Percentiles rank a stretch among this genome's conserved stretches.
phyloP scores from a whole-genome alignment of 768 basidiomycete species.

The Amanita exitialis region DNA sequence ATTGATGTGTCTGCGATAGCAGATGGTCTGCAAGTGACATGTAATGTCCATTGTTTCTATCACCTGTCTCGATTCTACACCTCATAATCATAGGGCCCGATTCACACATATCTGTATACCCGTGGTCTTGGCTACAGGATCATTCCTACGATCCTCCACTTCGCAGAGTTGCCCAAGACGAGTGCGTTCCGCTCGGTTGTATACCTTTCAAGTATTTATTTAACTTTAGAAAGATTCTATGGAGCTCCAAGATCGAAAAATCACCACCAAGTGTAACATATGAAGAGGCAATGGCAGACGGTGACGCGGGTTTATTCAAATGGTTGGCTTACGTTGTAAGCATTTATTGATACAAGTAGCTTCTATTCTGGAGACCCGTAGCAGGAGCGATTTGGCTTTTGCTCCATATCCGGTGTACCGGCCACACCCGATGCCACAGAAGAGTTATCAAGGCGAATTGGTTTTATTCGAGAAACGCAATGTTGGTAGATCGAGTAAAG shows the following conservation, averaged over 20 bases:
- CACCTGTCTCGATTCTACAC: constrained; percentile 17
- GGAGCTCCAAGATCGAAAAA: constrained; percentile 70
- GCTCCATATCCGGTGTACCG: constrained; percentile 76
- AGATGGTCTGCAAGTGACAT: constrained; percentile 66
- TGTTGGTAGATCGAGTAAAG: constrained; percentile 18
- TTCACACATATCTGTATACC: constrained; percentile 74
- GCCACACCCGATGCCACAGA: constrained; percentile 79
- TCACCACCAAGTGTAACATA: constrained; percentile 69
- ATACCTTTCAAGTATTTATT: not conserved
- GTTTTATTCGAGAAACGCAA: constrained; percentile 81
- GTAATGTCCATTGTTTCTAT: constrained; percentile 32
- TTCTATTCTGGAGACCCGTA: not conserved
- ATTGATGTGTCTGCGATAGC: constrained; percentile 39
- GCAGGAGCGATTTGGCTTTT: constrained; percentile 84
- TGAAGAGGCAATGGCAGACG: constrained; percentile 58
- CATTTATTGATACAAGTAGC: constrained; percentile 6
- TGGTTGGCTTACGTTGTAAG: constrained; percentile 78
- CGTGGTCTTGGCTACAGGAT: constrained; percentile 74
- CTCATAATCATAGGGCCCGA: constrained; percentile 34
- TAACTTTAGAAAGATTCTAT: constrained; percentile 51
- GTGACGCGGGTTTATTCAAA: constrained; percentile 59
- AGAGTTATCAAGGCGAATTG: constrained; percentile 62
- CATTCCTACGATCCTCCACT: constrained; percentile 76
- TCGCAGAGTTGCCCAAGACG: constrained; percentile 18
- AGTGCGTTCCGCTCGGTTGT: constrained; percentile 23